phyloP scores from a whole-genome alignment of 2,329 filamentous ascomycete genomes.

The Ophiostoma montium region DNA sequence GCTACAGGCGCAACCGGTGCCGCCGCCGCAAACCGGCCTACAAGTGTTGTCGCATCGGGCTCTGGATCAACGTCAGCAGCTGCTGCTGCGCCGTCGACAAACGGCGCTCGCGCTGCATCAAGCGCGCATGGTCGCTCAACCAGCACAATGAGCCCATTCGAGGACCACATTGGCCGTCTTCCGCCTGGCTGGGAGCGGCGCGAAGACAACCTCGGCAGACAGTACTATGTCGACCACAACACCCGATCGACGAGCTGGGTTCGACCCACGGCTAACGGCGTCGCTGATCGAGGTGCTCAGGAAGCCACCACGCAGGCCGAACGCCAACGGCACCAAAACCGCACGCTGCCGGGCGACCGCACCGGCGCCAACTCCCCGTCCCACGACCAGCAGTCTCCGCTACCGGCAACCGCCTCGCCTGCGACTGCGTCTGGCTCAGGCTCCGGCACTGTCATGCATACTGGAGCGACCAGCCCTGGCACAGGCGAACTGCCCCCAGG shows the following conservation, averaged over 20 bases:
- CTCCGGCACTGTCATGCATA: constrained; percentile 80
- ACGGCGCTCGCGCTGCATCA: constrained; percentile 25
- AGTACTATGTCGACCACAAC: constrained; percentile 98
- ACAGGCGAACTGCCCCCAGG: constrained; percentile 88
- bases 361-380: constrained; percentile 88
- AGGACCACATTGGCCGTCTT: constrained; percentile 85
- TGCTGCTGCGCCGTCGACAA: constrained; percentile 24
- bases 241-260: constrained; percentile 95
- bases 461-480: constrained; percentile 83
- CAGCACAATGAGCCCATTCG: constrained; percentile 73
- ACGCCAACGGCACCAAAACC: constrained; percentile 83
- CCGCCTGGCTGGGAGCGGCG: constrained; percentile 92
- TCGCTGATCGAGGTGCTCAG: constrained; percentile 62
- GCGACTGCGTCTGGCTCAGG: constrained; percentile 33
- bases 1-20: constrained; percentile 24
- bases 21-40: constrained; percentile 30
- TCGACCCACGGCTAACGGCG: constrained; percentile 66
- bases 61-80: constrained; percentile 14
- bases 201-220: constrained; percentile 87
- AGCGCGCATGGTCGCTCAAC: constrained; percentile 26
- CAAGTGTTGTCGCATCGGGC: constrained; percentile 27
- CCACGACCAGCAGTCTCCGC: constrained; percentile 36
- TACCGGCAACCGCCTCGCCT: constrained; percentile 26
- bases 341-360: constrained; percentile 87
- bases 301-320: constrained; percentile 89